A percentile compares a stretch with the other conserved stretches of the same genome.
phyloP scores from a whole-genome alignment of 2,329 filamentous ascomycete genomes.

The Trematosphaeria pertusa region DNA sequence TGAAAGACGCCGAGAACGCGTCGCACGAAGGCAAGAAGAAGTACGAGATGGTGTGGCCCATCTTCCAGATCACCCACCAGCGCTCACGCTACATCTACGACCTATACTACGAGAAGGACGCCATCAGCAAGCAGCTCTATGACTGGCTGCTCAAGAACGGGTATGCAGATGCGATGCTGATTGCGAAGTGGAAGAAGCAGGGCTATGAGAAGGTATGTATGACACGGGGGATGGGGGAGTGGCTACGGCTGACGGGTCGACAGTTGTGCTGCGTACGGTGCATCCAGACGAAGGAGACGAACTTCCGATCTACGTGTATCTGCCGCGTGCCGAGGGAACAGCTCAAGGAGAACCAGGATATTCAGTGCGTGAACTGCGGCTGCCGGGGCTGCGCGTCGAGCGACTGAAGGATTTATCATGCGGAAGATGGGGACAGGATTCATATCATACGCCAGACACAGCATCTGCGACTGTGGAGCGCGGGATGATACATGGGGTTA shows the following conservation, averaged over 20 bases:
- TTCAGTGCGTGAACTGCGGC: conserved; percentile 94
- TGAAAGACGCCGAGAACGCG: conserved; percentile 94
- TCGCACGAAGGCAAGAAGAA: conserved; percentile 80
- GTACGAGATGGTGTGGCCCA: conserved; percentile 93
- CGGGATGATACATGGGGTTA: no score
- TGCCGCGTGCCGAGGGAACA: conserved; percentile 91
- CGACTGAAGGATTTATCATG: conserved; percentile 62
- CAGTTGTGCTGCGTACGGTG: conserved; percentile 93
- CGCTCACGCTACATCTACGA: conserved; percentile 94
- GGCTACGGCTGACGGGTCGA: conserved; percentile 11
- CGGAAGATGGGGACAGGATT: no score
- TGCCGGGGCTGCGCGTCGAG: conserved; percentile 89
- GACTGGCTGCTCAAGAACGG: conserved; percentile 97
- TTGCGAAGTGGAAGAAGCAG: conserved; percentile 99
- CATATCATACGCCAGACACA: no score
- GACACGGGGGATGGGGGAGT: background rate
- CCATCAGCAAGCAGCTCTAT: conserved; percentile 89
- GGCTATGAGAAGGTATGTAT: conserved; percentile 89
- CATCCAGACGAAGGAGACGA: conserved; percentile 99
- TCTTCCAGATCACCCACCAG: conserved; percentile 97
- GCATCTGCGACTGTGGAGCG: no score
- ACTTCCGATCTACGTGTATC: conserved; percentile 97
- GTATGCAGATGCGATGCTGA: conserved; percentile 93
- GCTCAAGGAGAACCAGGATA: conserved; percentile 86
- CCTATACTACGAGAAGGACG: conserved; percentile 96